Percentiles rank a stretch among this genome's conserved stretches.
phyloP scores from a whole-genome alignment of 192 early-diverging fungal species.

The Tieghemiomyces parasiticus region DNA sequence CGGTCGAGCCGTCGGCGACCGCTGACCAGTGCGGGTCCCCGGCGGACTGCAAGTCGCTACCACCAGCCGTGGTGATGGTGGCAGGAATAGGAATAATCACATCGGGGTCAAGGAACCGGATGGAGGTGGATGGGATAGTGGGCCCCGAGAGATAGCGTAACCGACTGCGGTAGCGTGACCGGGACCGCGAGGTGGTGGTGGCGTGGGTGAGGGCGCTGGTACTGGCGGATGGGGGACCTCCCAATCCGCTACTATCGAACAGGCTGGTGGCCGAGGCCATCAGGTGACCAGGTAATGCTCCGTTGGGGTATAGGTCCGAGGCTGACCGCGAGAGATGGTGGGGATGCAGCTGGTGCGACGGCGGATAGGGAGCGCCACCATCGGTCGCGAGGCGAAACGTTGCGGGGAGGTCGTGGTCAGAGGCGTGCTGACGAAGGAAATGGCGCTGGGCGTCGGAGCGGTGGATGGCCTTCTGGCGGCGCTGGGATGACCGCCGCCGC shows the following conservation, averaged over 20 bases:
- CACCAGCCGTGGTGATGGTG: not conserved
- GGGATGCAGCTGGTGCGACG: no score
- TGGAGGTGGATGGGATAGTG: slow-evolving; percentile 1
- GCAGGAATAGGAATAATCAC: not conserved
- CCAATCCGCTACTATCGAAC: not conserved
- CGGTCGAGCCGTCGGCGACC: not conserved
- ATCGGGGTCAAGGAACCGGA: slow-evolving; percentile 3
- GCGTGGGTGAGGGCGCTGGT: no score
- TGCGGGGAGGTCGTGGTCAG: not conserved
- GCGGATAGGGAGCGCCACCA: not conserved
- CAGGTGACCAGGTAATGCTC: not conserved
- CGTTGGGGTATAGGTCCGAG: not conserved
- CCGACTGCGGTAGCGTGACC: slow-evolving; percentile 4
- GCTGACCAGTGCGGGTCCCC: not conserved
- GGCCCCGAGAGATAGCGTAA: slow-evolving; percentile 8
- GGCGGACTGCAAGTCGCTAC: not conserved
- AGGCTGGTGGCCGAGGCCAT: not conserved
- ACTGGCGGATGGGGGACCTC: not conserved
- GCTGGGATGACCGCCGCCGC: not conserved
- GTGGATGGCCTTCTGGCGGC: not conserved
- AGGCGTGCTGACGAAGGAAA: not conserved
- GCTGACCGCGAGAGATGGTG: not conserved
- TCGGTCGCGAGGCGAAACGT: not conserved
- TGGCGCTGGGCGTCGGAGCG: not conserved
- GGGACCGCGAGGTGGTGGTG: no score